Evolutionary conservation across 2,329 filamentous ascomycete species (phyloP).

Genomic region (Aureobasidium sp.): DNA sequence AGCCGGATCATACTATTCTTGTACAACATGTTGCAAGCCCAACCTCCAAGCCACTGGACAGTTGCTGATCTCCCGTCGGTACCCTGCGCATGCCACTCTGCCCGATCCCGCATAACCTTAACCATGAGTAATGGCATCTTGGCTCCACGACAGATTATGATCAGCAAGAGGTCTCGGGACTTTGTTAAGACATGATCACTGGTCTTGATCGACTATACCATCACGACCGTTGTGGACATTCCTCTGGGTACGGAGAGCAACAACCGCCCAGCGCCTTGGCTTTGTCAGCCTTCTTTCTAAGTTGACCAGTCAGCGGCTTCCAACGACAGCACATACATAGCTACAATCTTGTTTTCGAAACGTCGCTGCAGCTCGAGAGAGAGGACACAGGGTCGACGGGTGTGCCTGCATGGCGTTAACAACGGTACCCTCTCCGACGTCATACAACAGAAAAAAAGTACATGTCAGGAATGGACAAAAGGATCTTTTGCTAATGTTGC

Average conservation of each 20-base stretch:
- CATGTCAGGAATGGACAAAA: conserved; percentile 4
- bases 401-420: conserved; percentile 10
- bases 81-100: conserved; percentile 1
- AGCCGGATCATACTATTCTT: conserved; percentile 7
- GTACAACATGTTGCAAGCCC: conserved; percentile 5
- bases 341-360: conserved; percentile 1
- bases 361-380: neutral
- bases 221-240: conserved; percentile 2
- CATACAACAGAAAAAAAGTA: conserved; percentile 11
- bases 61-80: conserved; percentile 3
- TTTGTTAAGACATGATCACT: conserved; percentile 8
- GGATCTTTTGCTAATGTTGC: neutral
- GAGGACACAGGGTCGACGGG: conserved; percentile 5
- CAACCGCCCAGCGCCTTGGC: conserved; percentile 3
- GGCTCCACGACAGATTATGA: neutral
- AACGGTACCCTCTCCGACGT: conserved; percentile 1
- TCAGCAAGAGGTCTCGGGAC: neutral
- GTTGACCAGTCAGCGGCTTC: neutral
- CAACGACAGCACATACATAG: conserved; percentile 1
- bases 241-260: neutral
- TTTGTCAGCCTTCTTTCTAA: neutral
- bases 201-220: neutral
- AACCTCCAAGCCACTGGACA: conserved; percentile 11
- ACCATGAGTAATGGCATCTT: neutral
- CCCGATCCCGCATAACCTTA: conserved; percentile 10